phyloP scores from a whole-genome alignment of 768 basidiomycete genomes.

The Pisolithus albus region DNA sequence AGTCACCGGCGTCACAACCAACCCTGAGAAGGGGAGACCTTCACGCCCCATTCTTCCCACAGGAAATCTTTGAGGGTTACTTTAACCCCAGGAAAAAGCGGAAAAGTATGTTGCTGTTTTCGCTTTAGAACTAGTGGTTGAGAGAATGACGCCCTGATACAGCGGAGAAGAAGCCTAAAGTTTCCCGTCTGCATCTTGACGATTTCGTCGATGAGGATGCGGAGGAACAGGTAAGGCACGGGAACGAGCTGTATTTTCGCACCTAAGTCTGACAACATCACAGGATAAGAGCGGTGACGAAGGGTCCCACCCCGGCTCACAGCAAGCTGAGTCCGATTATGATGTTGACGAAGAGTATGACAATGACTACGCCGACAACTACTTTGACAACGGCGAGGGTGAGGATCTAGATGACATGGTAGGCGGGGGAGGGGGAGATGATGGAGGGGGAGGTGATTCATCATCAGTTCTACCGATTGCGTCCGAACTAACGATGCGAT shows the following conservation, averaged over 20 bases:
- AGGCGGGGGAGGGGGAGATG: slow-evolving; percentile 59
- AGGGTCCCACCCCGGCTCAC: slow-evolving; percentile 59
- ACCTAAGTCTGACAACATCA: background rate
- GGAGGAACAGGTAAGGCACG: slow-evolving; percentile 44
- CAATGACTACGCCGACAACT: slow-evolving; percentile 86
- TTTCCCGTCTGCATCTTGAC: slow-evolving; percentile 54
- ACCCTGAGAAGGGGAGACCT: slow-evolving; percentile 64
- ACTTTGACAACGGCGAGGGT: slow-evolving; percentile 85
- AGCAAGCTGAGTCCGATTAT: slow-evolving; percentile 64
- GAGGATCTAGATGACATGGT: slow-evolving; percentile 77
- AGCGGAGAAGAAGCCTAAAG: slow-evolving; percentile 28
- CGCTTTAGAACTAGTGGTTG: background rate
- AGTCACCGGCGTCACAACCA: slow-evolving; percentile 53
- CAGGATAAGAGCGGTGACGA: slow-evolving; percentile 72
- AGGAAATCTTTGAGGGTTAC: slow-evolving; percentile 67
- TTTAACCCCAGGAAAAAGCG: slow-evolving; percentile 70
- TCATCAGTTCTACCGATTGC: background rate
- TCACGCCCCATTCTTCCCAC: slow-evolving; percentile 71
- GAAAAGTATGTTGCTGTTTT: slow-evolving; percentile 32
- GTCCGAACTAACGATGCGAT: background rate
- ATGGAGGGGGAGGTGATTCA: slow-evolving; percentile 50
- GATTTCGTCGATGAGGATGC: slow-evolving; percentile 54
- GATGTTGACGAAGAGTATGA: slow-evolving; percentile 89
- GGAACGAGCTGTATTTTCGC: background rate
- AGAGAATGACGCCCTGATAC: background rate